Evolutionary conservation across 768 basidiomycete species (phyloP), one percentile per base, ranked within the genome.

Genomic region (Kwoniella pini): DNA sequence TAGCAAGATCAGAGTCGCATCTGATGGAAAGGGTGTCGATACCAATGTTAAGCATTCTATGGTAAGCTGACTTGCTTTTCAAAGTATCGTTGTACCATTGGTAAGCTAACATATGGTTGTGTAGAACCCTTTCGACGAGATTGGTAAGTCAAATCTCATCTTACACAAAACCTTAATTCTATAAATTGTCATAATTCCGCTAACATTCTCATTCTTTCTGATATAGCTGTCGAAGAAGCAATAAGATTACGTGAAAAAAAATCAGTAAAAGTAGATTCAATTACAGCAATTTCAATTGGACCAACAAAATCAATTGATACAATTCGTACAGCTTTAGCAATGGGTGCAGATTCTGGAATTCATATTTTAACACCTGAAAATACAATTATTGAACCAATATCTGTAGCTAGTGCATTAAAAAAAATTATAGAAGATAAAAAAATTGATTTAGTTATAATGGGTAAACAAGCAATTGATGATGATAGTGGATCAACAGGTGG

Each of bases 61-160:
- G 94, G 95, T 93, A 66, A 68, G 87, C 26, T 15, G 3, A 17
- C 28, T 19, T 28, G 22, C 19, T 13, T 7, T 7, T 15, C 7
- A 36, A 15, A 15, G 24, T 36, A 27, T 13, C 15, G n/a, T 27
- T 36, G 26, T 27, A 42, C 2, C 3, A n/a, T 33, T n/a, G 48
- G 38, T 12, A 26, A 52, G 45, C 51, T 40, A 26, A 53, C 70
- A 7, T 36, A 46, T 28, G 45, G 26, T 17, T 15, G 9, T 54
- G 5, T 71, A 97, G 94, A 98, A 98, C 79, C 95, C 96, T 0
- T 98, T 97, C 72, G 95, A 98, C 77, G 96, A 99, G 81, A 98
- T 98, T 74, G 95, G 93, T 93, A 57, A 65, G 83, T 75, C n/a
- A 7, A 36, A 7, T 36, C 33, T 36, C 63, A 5, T 24, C 40